Evolutionary conservation across 331 rosid genomes (phyloP), one percentile per base, ranked within the genome.

Genomic region (Pyrus hybrid): DNA sequence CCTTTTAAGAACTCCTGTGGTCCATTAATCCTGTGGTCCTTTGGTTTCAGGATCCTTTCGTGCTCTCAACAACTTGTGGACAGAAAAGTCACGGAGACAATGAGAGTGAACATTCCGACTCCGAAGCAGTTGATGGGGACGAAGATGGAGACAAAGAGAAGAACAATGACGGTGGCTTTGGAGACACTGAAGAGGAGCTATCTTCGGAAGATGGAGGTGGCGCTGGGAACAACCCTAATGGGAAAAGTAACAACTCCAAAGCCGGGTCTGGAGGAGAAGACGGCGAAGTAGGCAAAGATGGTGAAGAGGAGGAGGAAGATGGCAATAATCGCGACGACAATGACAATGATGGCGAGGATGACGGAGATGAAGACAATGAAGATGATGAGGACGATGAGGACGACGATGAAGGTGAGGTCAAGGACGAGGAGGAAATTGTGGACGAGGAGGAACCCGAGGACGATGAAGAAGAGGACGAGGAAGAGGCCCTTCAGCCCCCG

Each of bases 401-500:
- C 0, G 82, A 70, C 0, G 84, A 13, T 2, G 83, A 80, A 1
- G 77, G 67, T 1, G 69, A 68, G 9, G 37, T 51, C 18, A 78
- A 71, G 14, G 62, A 57, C 1, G 79, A 76, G 12, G 83, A 83
- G 18, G 81, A 47, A 22, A 49, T 67, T 13, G 83, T 22, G 8
- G 78, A 70, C 3, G 83, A 75, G 3, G 49, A 33, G 1, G 80
- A 80, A 11, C 72, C 41, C 3, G 81, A 69, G 20, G 80, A 75
- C 6, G 87, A 73, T 16, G 84, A 77, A 2, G 82, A 81, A 2
- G 82, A 81, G 14, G 87, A 79, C 2, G 86, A 80, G 1, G 87
- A 80, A 67, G 84, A 80, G 63, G 75, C 84, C 17, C 80, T 84
- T 20, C 85, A 81, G 70, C 87, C 85, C 58, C 85, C 87, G 22